Evolutionary conservation across 352 stramenopile species (phyloP).

Genomic region (Phytophthora hybrid): DNA sequence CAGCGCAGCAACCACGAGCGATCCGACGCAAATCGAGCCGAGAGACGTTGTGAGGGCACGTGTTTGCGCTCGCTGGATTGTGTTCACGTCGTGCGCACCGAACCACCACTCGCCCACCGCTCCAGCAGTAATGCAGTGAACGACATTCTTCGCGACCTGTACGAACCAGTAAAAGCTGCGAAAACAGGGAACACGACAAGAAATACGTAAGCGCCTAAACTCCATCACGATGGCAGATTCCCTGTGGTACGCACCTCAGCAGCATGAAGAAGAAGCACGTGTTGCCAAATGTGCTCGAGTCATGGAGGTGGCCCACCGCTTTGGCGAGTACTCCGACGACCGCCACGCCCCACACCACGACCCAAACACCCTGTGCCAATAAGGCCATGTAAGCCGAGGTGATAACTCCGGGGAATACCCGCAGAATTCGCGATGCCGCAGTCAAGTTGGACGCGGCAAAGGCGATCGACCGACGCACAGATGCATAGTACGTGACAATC

Average conservation of each 20-base stretch:
- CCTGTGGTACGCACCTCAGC: slow-evolving; percentile 58
- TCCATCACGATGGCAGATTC: background rate
- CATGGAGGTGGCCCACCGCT: slow-evolving; percentile 53
- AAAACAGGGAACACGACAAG: background rate
- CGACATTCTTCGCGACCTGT: slow-evolving; percentile 85
- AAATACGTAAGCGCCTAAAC: background rate
- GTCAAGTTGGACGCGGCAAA: slow-evolving; percentile 86
- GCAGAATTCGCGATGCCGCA: slow-evolving; percentile 73
- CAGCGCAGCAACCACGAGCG: slow-evolving; percentile 76
- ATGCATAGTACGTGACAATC: slow-evolving; percentile 74
- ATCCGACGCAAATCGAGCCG: slow-evolving; percentile 87
- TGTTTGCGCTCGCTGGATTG: slow-evolving; percentile 70
- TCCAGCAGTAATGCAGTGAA: slow-evolving; percentile 86
- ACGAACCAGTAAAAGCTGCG: slow-evolving; percentile 86
- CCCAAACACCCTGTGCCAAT: slow-evolving; percentile 70
- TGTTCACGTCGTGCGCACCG: slow-evolving; percentile 73
- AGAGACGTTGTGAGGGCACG: slow-evolving; percentile 79
- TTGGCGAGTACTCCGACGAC: slow-evolving; percentile 80
- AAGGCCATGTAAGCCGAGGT: slow-evolving; percentile 74
- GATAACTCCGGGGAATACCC: slow-evolving; percentile 79
- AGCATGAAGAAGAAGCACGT: slow-evolving; percentile 87
- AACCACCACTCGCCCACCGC: slow-evolving; percentile 90
- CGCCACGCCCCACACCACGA: slow-evolving; percentile 78
- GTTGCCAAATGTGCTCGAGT: slow-evolving; percentile 74
- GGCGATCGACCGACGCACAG: slow-evolving; percentile 68